Conservation (phyloP, 1,139 yeast genomes). For the Yamadazyma conglobata region DNA sequence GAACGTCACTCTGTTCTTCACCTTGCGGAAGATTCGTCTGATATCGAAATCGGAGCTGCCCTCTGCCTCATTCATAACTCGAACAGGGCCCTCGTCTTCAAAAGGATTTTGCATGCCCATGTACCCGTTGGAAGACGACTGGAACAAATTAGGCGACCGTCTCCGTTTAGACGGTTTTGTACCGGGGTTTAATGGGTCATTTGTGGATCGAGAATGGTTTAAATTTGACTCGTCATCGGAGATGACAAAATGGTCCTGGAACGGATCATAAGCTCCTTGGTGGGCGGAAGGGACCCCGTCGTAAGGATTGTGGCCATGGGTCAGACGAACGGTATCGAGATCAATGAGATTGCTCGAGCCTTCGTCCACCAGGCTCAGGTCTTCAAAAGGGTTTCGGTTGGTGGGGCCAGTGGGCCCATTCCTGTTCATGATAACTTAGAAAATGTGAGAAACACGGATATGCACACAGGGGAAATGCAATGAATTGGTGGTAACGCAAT, state of each 20-base stretch:
- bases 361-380: too few species aligned
- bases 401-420: too few species aligned
- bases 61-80: constrained; percentile 8
- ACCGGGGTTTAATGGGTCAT: background rate
- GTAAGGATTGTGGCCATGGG: constrained; percentile 5
- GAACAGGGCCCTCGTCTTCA: constrained; percentile 22
- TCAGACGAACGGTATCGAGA: constrained; percentile 18
- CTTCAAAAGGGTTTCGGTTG: constrained; percentile 26
- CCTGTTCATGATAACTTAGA: too few species aligned
- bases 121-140: constrained; percentile 9
- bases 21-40: constrained; percentile 11
- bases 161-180: constrained; percentile 1
- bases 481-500: too few species aligned
- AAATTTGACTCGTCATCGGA: constrained; percentile 7
- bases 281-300: constrained; percentile 4
- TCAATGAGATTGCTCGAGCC: constrained; percentile 32
- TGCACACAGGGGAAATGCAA: too few species aligned
- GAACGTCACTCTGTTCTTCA: constrained; percentile 11
- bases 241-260: constrained; percentile 13
- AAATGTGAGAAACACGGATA: too few species aligned
- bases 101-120: constrained; percentile 29
- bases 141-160: constrained; percentile 1
- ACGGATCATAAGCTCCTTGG: constrained; percentile 14
- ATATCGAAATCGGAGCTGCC: constrained; percentile 14
- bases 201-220: background rate